Evolutionary conservation across 192 early-diverging fungal species (phyloP).

Genomic region (Mortierella alpina): DNA sequence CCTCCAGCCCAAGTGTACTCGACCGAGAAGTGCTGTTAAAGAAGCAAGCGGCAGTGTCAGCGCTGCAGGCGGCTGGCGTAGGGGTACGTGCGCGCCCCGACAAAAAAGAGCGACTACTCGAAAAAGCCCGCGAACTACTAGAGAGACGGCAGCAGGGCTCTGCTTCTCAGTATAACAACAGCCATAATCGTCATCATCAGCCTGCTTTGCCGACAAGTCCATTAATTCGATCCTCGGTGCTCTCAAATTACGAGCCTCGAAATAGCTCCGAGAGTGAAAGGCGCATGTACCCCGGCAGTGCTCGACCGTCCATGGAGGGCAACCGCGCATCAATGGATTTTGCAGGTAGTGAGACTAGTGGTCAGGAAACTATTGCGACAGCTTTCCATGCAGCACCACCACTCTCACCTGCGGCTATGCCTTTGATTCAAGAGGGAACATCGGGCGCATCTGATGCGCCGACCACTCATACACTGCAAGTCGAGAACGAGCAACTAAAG

Average conservation of each 20-base stretch:
- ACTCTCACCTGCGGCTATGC: background rate
- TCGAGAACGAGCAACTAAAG: conserved; percentile 16
- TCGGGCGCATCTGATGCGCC: too few relatives aligned
- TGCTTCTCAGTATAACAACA: background rate
- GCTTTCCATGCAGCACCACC: background rate
- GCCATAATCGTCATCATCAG: too few relatives aligned
- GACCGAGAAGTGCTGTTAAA: background rate
- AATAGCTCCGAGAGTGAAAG: too few relatives aligned
- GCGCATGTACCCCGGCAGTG: background rate
- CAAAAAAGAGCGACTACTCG: conserved; percentile 17
- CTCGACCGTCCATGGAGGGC: background rate
- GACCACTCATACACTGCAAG: background rate
- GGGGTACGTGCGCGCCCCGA: background rate
- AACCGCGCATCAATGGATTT: background rate
- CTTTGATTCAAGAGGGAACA: too few relatives aligned
- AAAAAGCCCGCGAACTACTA: conserved; percentile 21
- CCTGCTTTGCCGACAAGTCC: too few relatives aligned
- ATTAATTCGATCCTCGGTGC: too few relatives aligned
- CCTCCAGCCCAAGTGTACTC: conserved; percentile 9
- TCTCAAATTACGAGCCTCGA: too few relatives aligned
- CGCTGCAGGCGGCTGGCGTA: background rate
- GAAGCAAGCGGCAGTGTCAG: conserved; percentile 12
- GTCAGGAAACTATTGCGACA: background rate
- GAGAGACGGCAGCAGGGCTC: conserved; percentile 33
- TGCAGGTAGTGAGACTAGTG: background rate